A percentile compares a stretch with the other conserved stretches of the same genome.
phyloP scores from a whole-genome alignment of 2,329 filamentous ascomycete species.

The Curvularia sp. region DNA sequence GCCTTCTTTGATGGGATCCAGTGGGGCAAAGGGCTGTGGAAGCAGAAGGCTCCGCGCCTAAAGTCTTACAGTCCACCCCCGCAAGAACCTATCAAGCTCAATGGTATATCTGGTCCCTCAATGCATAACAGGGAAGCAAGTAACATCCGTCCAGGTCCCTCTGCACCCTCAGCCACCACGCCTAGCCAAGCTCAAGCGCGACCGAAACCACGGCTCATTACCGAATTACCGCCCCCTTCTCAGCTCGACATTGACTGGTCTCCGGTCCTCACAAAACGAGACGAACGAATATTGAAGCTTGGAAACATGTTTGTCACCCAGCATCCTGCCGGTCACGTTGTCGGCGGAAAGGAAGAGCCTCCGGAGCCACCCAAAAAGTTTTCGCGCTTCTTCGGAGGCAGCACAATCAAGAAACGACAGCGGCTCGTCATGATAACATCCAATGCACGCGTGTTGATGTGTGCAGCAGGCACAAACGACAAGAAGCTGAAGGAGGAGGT shows the following conservation, averaged over 20 bases:
- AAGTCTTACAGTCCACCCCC: conserved; percentile 81
- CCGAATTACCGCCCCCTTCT: conserved; percentile 77
- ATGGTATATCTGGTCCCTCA: conserved; percentile 46
- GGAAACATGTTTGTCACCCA: conserved; percentile 88
- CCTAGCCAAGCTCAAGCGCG: conserved; percentile 50
- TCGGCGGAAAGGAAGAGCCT: conserved; percentile 71
- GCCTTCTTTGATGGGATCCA: conserved; percentile 88
- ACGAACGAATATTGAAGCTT: conserved; percentile 92
- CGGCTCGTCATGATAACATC: conserved; percentile 95
- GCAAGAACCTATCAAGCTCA: conserved; percentile 68
- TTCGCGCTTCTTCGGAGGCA: conserved; percentile 90
- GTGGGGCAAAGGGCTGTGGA: conserved; percentile 88
- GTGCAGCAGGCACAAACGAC: conserved; percentile 89
- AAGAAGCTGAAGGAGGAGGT: conserved; percentile 95
- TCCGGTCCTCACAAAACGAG: conserved; percentile 85
- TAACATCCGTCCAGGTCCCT: conserved; percentile 40
- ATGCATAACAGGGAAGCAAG: conserved; percentile 15
- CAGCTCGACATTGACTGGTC: conserved; percentile 75
- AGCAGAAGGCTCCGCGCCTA: conserved; percentile 83
- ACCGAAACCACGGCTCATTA: conserved; percentile 77
- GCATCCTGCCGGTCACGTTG: conserved; percentile 76
- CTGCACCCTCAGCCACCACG: conserved; percentile 33
- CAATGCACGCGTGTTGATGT: conserved; percentile 86
- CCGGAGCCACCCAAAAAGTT: conserved; percentile 80
- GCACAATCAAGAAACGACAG: conserved; percentile 89